These are phyloP conservation scores for Kwoniella pini DNA, from an alignment of 768 basidiomycete species.

Conservation along the genomic window DNA sequence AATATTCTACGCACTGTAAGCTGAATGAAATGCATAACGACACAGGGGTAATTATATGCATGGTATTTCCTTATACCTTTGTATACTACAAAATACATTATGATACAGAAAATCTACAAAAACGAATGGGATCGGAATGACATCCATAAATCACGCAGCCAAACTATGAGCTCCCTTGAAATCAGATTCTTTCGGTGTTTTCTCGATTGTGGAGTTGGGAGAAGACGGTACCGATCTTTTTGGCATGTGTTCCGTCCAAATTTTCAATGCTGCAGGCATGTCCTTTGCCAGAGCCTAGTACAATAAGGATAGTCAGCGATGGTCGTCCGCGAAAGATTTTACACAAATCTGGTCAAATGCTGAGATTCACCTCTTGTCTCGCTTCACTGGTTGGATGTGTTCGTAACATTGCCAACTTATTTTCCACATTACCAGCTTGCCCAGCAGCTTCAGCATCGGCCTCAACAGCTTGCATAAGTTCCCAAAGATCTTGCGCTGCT, in stretches of 20 bases:
- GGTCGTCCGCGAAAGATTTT: too few relatives aligned
- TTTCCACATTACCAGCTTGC: constrained; percentile 45
- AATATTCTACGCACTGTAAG: too few relatives aligned
- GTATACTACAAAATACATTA: too few relatives aligned
- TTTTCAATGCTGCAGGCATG: constrained; percentile 35
- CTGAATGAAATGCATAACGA: too few relatives aligned
- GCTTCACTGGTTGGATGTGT: constrained; percentile 58
- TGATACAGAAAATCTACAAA: background rate
- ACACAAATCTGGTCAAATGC: too few relatives aligned
- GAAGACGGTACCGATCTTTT: background rate
- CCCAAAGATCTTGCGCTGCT: constrained; percentile 57
- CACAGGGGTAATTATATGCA: background rate
- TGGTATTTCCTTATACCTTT: too few relatives aligned
- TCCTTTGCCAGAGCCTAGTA: constrained; percentile 36
- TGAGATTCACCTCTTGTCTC: constrained; percentile 52
- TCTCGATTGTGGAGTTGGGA: background rate
- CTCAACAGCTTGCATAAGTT: constrained; percentile 57
- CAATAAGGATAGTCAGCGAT: background rate
- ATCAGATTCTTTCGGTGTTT: background rate
- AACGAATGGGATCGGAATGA: background rate
- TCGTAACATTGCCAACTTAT: constrained; percentile 54
- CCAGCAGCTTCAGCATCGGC: constrained; percentile 52
- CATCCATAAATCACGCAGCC: background rate
- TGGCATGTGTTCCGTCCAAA: constrained; percentile 23
- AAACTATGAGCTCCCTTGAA: background rate